Percentiles rank a stretch among this genome's conserved stretches.
Evolutionary conservation across 176 grass and related monocot genomes (phyloP).

Genomic region (Cenchrus fungigraminus): DNA sequence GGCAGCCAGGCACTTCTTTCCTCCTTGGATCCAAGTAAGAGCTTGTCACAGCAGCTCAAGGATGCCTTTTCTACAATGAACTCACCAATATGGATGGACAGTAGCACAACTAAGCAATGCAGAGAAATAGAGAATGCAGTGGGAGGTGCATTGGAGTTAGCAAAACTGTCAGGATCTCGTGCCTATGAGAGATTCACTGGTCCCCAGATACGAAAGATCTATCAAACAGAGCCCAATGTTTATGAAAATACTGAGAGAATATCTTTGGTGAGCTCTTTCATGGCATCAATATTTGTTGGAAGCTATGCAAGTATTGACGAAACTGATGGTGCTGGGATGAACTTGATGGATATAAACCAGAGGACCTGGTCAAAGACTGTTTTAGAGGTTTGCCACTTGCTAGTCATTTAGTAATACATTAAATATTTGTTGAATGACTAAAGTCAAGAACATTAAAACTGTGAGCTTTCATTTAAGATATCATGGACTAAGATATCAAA

Average conservation of each 20-base stretch:
- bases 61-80: constrained; percentile 78
- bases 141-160: constrained; percentile 83
- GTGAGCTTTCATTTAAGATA: constrained; percentile 5
- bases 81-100: constrained; percentile 98
- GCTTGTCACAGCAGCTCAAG: constrained; percentile 60
- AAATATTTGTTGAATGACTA: constrained; percentile 12
- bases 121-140: constrained; percentile 93
- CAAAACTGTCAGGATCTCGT: constrained; percentile 85
- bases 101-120: constrained; percentile 90
- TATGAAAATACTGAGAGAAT: constrained; percentile 88
- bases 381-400: constrained; percentile 72
- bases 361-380: constrained; percentile 74
- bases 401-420: constrained; percentile 18
- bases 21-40: constrained; percentile 71
- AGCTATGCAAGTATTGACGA: constrained; percentile 93
- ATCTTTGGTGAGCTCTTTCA: constrained; percentile 94
- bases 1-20: constrained; percentile 55
- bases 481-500: constrained; percentile 22
- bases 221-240: constrained; percentile 50
- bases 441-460: constrained; percentile 9
- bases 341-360: constrained; percentile 95
- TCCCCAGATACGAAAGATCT: constrained; percentile 87
- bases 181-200: constrained; percentile 93
- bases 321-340: constrained; percentile 97
- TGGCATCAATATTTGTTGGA: constrained; percentile 86